Percentiles rank a stretch among this genome's conserved stretches.
These are phyloP conservation scores for Thinopyrum elongatum DNA, from an alignment of 176 grass and related monocot species.

Conservation along the genomic window DNA sequence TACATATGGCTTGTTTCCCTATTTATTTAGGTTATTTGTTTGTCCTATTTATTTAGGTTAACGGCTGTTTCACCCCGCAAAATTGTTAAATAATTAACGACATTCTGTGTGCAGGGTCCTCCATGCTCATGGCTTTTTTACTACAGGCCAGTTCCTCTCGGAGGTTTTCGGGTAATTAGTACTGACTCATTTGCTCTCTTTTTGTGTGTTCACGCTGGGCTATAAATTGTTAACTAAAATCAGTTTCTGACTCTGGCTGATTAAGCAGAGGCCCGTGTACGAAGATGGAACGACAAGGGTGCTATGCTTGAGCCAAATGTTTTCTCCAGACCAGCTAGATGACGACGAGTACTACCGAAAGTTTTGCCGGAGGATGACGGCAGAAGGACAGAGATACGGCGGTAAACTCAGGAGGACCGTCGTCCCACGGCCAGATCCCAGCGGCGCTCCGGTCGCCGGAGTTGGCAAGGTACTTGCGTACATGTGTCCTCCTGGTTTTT, in stretches of 20 bases:
- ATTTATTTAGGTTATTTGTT: neutral
- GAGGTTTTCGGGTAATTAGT: neutral
- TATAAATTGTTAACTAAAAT: neutral
- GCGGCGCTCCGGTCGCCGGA: conserved; percentile 60
- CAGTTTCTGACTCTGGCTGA: neutral
- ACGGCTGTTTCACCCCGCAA: neutral
- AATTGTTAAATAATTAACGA: too few species aligned
- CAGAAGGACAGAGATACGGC: neutral
- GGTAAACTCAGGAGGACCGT: conserved; percentile 80
- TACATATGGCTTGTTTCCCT: neutral
- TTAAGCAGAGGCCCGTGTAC: neutral
- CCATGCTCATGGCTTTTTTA: neutral
- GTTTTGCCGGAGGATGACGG: neutral
- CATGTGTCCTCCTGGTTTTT: conserved; percentile 3
- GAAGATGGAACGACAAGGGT: neutral
- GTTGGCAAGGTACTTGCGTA: conserved; percentile 67
- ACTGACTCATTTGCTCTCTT: neutral
- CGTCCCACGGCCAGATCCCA: conserved; percentile 74
- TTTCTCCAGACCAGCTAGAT: neutral
- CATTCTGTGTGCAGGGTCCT: neutral
- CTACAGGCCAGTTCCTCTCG: neutral
- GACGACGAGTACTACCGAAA: neutral
- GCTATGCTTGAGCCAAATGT: neutral
- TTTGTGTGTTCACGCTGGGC: neutral
- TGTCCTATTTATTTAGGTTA: neutral